Evolutionary conservation across 73 alveolate genomes (phyloP), one percentile per base, ranked within the genome.

Genomic region (Uronychia setigera): DNA sequence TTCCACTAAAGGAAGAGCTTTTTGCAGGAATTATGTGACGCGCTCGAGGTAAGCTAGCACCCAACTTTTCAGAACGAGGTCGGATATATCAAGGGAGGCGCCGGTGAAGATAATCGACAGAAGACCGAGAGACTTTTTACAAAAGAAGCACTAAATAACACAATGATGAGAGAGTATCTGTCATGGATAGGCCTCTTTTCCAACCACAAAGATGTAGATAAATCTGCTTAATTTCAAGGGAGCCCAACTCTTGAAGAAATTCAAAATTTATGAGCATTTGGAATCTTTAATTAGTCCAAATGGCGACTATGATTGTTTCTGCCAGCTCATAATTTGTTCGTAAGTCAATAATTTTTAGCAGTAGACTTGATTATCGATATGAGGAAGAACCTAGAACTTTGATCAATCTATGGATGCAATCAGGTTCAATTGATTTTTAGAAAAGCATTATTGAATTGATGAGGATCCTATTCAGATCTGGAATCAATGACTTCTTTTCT

Each of bases 121-220:
- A 76, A 80, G 30, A 57, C 29, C 34, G 86, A 88, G 58, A 82
- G 91, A 78, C 81, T 34, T 26, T 88, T 88, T 32, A 77, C 90
- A n/a, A 88, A 83, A 76, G 81, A 78, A 32, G 74, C 87, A 57
- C 46, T 88, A 0, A 83, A 78, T 26, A 74, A 76, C 27, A 88
- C 95, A 1, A 90, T 90, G 95, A 74, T 90, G 87, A 84, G 95
- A 59, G 95, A 90, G 80, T 90, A 84, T 35, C 31, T 90, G n/a
- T 79, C 92, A 13, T 90, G 95, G 95, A 83, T 90, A 26, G 95
- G 95, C n/a, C 82, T 90, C 29, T 90, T 90, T 35, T 82, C 95
- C 26, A 35, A 81, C 25, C 35, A 90, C 31, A 76, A 85, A 32
- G 91, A 85, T 33, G 90, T 83, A 83, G 33, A 9, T 11, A 32